phyloP scores from a whole-genome alignment of 2,329 filamentous ascomycete species.

The Dryadomyces quercivorus region DNA sequence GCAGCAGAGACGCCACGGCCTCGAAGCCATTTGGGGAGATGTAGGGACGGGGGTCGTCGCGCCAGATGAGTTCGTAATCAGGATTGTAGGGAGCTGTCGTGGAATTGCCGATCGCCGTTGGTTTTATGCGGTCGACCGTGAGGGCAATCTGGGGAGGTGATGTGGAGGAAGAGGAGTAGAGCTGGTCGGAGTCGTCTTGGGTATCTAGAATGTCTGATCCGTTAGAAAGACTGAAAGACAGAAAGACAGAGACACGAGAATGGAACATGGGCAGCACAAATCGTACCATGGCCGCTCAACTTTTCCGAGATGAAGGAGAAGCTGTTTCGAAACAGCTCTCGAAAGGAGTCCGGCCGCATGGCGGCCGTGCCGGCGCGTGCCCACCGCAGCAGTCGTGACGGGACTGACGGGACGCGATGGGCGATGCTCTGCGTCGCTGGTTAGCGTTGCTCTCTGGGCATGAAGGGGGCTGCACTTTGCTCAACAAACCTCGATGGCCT shows the following conservation, averaged over 20 bases:
- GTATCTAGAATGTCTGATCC: not conserved
- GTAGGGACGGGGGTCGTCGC: slow-evolving; percentile 12
- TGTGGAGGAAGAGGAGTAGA: not conserved
- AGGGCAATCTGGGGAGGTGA: not conserved
- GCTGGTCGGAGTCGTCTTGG: not conserved
- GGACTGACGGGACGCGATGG: not conserved
- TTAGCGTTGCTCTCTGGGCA: not conserved
- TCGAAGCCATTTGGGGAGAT: slow-evolving; percentile 13
- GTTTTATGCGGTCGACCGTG: slow-evolving; percentile 10
- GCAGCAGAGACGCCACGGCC: slow-evolving; percentile 9
- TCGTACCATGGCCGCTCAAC: slow-evolving; percentile 5
- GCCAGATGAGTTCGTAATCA: slow-evolving; percentile 15
- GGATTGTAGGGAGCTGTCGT: not conserved
- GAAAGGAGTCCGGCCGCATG: slow-evolving; percentile 10
- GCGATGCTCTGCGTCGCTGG: not conserved
- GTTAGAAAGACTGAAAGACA: not conserved
- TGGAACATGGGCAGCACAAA: not conserved
- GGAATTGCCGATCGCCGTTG: not conserved
- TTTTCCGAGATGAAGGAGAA: slow-evolving; percentile 10
- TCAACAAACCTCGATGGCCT: not conserved
- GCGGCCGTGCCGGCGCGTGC: slow-evolving; percentile 6
- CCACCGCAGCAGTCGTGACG: slow-evolving; percentile 2
- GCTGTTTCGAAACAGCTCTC: slow-evolving; percentile 10
- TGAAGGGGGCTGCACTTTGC: not conserved
- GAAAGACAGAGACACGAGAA: not conserved